Evolutionary conservation across 345 rosid genomes (phyloP).

Genomic region (Acer campestre): DNA sequence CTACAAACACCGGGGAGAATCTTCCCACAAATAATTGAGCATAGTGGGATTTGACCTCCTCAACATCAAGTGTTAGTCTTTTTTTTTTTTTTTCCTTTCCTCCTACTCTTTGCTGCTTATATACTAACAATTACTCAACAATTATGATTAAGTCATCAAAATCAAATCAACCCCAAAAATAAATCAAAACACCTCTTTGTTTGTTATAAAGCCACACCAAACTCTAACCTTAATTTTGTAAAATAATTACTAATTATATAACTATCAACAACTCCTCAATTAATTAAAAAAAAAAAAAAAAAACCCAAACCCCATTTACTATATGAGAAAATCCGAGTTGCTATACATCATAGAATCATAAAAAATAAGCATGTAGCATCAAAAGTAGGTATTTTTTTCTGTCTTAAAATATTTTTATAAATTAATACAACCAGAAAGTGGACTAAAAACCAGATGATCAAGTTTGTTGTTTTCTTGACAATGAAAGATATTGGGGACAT

Average conservation of each 20-base stretch:
- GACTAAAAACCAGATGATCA: constrained; percentile 14
- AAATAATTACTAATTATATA: not conserved
- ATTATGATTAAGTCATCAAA: not conserved
- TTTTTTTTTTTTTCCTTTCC: too few relatives aligned
- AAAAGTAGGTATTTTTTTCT: constrained; percentile 9
- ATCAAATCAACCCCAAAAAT: not conserved
- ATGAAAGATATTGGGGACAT: constrained; percentile 13
- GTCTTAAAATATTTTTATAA: not conserved
- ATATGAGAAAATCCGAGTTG: not conserved
- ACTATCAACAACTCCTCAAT: constrained; percentile 3
- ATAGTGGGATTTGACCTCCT: too few relatives aligned
- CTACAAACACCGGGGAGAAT: too few relatives aligned
- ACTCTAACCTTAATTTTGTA: not conserved
- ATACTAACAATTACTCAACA: not conserved
- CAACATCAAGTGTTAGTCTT: too few relatives aligned
- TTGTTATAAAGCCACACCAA: not conserved
- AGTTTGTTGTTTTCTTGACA: constrained; percentile 12
- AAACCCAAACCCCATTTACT: not conserved
- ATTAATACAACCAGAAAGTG: not conserved
- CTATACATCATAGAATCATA: not conserved
- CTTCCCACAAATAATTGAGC: too few relatives aligned
- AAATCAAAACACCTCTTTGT: not conserved
- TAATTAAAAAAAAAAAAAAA: not conserved
- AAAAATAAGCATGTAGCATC: not conserved
- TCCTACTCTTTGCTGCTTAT: not conserved